phyloP scores from a whole-genome alignment of 139 green algal genomes.

The Tetraselmis chui region DNA sequence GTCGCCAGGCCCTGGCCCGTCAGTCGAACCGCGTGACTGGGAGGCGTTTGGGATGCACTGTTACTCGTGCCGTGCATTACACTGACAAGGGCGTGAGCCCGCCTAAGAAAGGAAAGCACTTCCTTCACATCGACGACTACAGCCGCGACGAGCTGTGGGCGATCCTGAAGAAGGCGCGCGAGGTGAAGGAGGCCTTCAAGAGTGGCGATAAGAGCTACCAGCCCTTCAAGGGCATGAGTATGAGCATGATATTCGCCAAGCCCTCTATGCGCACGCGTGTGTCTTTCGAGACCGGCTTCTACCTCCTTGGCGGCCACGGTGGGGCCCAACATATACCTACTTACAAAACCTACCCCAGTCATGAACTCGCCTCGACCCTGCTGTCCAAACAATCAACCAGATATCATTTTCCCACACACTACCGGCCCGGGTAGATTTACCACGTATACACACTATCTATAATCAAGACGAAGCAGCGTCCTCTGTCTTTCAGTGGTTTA shows the following conservation, averaged over 20 bases:
- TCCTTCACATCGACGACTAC: slow-evolving; percentile 97
- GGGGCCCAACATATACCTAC: neutral
- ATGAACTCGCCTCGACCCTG: no score
- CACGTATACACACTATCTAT: no score
- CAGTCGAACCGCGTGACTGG: no score
- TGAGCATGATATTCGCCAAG: slow-evolving; percentile 99
- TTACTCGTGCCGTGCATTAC: neutral
- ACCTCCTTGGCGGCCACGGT: neutral
- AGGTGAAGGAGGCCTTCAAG: slow-evolving; percentile 80
- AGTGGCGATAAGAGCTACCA: slow-evolving; percentile 74
- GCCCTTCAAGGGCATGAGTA: slow-evolving; percentile 82
- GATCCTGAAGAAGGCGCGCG: slow-evolving; percentile 71
- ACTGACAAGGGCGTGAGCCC: slow-evolving; percentile 3
- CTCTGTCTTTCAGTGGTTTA: no score
- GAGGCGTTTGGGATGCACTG: no score
- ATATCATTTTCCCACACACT: no score
- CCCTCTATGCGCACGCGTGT: slow-evolving; percentile 91
- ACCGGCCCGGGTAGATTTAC: no score
- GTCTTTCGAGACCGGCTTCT: slow-evolving; percentile 87
- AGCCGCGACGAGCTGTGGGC: slow-evolving; percentile 71
- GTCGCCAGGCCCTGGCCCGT: no score
- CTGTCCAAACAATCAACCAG: no score
- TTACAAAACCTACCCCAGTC: no score
- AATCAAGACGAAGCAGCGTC: no score
- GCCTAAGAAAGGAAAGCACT: slow-evolving; percentile 52